phyloP scores from a whole-genome alignment of 164 flowering plant species.

The Berberis vulgaris region DNA sequence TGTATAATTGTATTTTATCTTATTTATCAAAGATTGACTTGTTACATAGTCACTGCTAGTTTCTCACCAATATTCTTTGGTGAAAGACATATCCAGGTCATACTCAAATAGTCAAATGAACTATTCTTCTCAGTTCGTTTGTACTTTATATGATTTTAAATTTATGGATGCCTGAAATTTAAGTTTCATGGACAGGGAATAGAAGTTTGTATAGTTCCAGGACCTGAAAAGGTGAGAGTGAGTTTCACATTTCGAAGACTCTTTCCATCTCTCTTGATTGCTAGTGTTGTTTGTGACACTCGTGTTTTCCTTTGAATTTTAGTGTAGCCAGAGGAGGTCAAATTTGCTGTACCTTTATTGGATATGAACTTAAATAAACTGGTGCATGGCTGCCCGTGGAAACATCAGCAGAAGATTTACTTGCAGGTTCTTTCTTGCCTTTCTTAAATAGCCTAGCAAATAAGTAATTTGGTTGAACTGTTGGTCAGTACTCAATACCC shows the following conservation, averaged over 20 bases:
- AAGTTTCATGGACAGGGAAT: slow-evolving; percentile 46
- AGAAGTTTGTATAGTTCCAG: slow-evolving; percentile 61
- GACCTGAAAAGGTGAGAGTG: slow-evolving; percentile 52
- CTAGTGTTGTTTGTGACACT: slow-evolving; percentile 5
- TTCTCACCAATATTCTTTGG: no score
- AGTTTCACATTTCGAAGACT: background rate
- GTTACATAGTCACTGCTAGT: no score
- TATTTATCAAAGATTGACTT: no score
- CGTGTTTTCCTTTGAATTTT: slow-evolving; percentile 24
- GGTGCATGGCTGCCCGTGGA: slow-evolving; percentile 57
- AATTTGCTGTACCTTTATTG: slow-evolving; percentile 69
- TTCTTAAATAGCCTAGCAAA: background rate
- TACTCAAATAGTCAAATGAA: no score
- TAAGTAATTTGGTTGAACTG: background rate
- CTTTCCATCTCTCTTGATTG: background rate
- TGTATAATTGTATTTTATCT: no score
- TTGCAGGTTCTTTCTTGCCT: slow-evolving; percentile 51
- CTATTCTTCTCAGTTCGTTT: background rate
- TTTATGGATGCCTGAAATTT: background rate
- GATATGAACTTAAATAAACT: slow-evolving; percentile 71
- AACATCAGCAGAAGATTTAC: slow-evolving; percentile 60
- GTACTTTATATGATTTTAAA: background rate
- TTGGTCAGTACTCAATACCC: no score
- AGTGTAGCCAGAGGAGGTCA: slow-evolving; percentile 89
- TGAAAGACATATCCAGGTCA: no score